phyloP scores from a whole-genome alignment of 1,139 yeast species.

The Taphrina betulina region DNA sequence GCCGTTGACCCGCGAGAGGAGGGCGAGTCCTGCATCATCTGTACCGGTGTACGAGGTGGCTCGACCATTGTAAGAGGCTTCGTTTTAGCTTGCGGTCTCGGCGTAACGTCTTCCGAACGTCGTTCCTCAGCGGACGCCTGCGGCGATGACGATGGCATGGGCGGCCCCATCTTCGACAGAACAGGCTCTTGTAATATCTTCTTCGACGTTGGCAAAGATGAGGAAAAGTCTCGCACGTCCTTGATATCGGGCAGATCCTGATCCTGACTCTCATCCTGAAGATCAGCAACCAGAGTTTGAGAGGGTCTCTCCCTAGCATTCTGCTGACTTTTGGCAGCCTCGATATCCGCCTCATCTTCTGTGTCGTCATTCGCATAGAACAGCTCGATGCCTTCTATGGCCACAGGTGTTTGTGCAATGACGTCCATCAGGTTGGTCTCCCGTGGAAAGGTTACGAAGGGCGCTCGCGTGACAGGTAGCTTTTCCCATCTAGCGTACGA shows the following conservation, averaged over 20 bases:
- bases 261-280: constrained; percentile 7
- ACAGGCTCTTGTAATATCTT: neutral
- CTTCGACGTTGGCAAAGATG: neutral
- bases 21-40: neutral
- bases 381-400: constrained; percentile 47
- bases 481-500: constrained; percentile 62
- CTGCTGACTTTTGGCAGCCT: constrained; percentile 30
- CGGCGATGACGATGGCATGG: neutral
- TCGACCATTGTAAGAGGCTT: neutral
- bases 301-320: constrained; percentile 28
- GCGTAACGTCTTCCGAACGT: neutral
- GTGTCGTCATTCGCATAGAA: constrained; percentile 45
- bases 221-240: constrained; percentile 6
- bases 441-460: constrained; percentile 53
- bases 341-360: constrained; percentile 38
- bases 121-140: no score
- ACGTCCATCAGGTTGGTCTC: constrained; percentile 49
- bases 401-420: constrained; percentile 56
- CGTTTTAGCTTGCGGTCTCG: neutral
- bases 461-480: constrained; percentile 50
- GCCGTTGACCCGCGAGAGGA: constrained; percentile 22
- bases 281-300: neutral
- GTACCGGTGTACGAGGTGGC: constrained; percentile 3
- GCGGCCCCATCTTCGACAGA: no score
- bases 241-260: constrained; percentile 1